Percentiles rank a stretch among this genome's conserved stretches.
These are phyloP conservation scores for Linnemannia hyalina DNA, from an alignment of 192 early-diverging fungal genomes.

Conservation along the genomic window DNA sequence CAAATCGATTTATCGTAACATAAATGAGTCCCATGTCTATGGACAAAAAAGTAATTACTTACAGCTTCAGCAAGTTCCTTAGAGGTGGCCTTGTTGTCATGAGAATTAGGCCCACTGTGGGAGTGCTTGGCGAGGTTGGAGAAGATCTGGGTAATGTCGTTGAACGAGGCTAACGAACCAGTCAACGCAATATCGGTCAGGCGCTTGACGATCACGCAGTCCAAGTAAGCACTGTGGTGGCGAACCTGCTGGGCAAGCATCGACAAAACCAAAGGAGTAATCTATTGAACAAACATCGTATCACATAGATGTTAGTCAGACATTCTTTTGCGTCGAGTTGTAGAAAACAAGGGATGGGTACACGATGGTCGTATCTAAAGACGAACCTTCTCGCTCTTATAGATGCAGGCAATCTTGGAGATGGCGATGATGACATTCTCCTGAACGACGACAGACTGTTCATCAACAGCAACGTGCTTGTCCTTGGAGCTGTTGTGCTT, in stretches of 20 bases:
- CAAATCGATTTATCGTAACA: background rate
- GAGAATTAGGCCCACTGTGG: conserved; percentile 10
- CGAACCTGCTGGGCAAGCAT: conserved; percentile 75
- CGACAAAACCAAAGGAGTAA: conserved; percentile 71
- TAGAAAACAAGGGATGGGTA: too few species aligned
- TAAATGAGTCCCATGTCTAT: conserved; percentile 20
- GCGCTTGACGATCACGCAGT: conserved; percentile 63
- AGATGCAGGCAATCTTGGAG: conserved; percentile 62
- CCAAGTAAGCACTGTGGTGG: conserved; percentile 60
- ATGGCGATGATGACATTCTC: conserved; percentile 65
- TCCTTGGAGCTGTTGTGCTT: conserved; percentile 33
- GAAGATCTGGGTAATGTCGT: conserved; percentile 68
- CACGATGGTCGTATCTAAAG: background rate
- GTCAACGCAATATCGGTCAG: conserved; percentile 73
- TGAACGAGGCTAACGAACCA: conserved; percentile 65
- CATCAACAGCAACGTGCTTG: conserved; percentile 7
- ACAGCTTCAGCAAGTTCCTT: conserved; percentile 40
- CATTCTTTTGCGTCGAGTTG: background rate
- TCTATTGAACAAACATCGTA: conserved; percentile 39
- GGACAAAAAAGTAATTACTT: conserved; percentile 19
- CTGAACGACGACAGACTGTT: conserved; percentile 43
- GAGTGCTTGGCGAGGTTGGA: conserved; percentile 59
- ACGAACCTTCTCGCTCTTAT: conserved; percentile 66
- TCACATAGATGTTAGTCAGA: background rate
- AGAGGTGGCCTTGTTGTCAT: conserved; percentile 55